Base-by-base conservation (phyloP, 345 rosid genomes). In the Citrus unshiu region DNA sequence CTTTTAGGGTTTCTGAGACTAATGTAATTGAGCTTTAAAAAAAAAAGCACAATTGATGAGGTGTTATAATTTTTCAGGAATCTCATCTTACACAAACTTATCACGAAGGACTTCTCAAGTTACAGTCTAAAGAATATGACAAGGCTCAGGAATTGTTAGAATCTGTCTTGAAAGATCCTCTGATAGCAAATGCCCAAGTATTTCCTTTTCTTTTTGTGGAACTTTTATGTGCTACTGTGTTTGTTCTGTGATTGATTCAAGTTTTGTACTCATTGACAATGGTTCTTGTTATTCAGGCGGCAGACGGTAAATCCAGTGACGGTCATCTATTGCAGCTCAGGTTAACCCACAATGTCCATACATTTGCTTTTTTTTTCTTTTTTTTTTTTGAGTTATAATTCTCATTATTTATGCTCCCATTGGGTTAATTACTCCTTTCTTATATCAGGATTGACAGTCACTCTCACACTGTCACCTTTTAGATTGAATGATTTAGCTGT, bases 21-120 rank as follows among this genome's bases (percentile, higher is more conserved):
- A 46, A 46, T 13, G 51, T 46, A 46, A 13, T 46, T 13, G 18
- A 46, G 51, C 1, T 39, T 39, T 13, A 46, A 10, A 46, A 46
- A 46, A 46, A 43, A 12, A 35, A 2, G 4, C 51, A 46, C 9
- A 19, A n/a, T 24, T n/a, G 4, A 29, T 51, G 10, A 8, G 43
- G 13, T 68, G 2, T 69, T 69, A 24, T 34, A 57, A 30, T 72
- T 74, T 61, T 57, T 70, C 88, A 96, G 99, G 99, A 96, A 85
- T 94, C 91, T 89, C 94, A 91, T 88, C 90, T 96, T 70, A 89
- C 97, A 14, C 98, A 96, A 82, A 88, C 91, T 66, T 94, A 96
- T 75, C 95, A 94, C 62, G 95, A 94, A 7, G 98, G 99, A 68
- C 97, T 96, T 80, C 90, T 89, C 79, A 91, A 93, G 85, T 86